Base-by-base conservation (phyloP, 2,329 filamentous ascomycete species). In the Fusarium armeniacum region DNA sequence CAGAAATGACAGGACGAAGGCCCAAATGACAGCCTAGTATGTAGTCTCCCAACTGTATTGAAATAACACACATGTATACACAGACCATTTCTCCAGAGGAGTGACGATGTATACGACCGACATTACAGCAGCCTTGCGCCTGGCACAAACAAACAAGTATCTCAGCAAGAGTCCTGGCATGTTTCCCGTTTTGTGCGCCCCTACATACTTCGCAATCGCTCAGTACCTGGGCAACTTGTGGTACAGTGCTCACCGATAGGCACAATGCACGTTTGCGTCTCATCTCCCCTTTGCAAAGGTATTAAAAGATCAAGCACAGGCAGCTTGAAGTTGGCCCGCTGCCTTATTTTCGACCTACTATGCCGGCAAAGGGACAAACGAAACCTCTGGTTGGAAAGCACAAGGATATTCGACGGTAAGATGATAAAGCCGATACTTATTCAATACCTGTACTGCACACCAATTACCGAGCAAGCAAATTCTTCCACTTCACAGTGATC, bases 371-470 rank as follows among this genome's bases (percentile, higher is more conserved):
- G 13, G 16, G 43, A 13, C 22, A 30, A n/a, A 26, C 11, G 13
- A 16, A 16, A 44, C 30, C 18, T 47, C 38, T 9, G 22, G 13
- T 49, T 22, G 20, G 26, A 20, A 28, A 24, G 15, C n/a, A 40
- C 24, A n/a, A 12, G 15, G 24, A 57, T 20, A 4, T 18, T 24
- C 5, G 10, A 15, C 11, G 18, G 11, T 20, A 30, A 30, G 9
- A 11, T 30, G 28, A 30, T 30, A 30, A 30, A 30, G 28, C 16
- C 5, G 30, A 45, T 28, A n/a, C 26, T 16, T 11, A 20, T n/a
- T 8, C 11, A 28, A 20, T 43, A 47, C 35, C 58, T 35, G 55
- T 44, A 55, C 46, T 65, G 47, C 22, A 46, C 33, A 40, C 15
- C 10, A 18, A 28, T 38, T 30, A 38, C 35, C 10, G 16, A 26